Evolutionary conservation across 2,329 filamentous ascomycete genomes (phyloP).

Genomic region (Phyllosticta citriasiana): DNA sequence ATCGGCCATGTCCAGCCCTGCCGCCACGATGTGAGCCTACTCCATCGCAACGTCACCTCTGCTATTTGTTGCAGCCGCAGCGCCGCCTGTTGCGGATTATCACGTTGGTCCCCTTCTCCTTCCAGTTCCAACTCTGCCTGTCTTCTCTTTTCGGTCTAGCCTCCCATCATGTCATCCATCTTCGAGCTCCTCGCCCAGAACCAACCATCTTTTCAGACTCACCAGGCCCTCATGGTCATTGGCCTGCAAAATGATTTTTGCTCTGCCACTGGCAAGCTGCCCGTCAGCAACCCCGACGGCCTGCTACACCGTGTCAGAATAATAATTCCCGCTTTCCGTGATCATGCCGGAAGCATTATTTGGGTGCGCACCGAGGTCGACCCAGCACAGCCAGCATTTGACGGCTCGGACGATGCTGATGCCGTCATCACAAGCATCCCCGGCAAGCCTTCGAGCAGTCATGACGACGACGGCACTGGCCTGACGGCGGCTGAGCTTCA

Average conservation of each 20-base stretch:
- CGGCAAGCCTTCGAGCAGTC: constrained; percentile 21
- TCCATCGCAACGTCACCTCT: neutral
- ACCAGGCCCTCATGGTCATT: constrained; percentile 66
- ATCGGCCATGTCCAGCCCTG: neutral
- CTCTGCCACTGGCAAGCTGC: constrained; percentile 54
- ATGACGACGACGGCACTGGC: constrained; percentile 19
- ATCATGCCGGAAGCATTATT: constrained; percentile 57
- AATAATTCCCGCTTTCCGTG: constrained; percentile 64
- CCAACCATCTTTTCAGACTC: constrained; percentile 44
- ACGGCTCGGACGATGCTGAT: constrained; percentile 39
- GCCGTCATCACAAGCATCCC: constrained; percentile 33
- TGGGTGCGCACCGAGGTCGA: constrained; percentile 76
- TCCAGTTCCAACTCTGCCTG: neutral
- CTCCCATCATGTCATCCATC: constrained; percentile 28
- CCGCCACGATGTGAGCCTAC: neutral
- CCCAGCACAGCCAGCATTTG: constrained; percentile 44
- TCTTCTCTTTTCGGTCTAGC: neutral
- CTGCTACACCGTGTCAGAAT: constrained; percentile 58
- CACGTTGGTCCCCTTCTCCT: neutral
- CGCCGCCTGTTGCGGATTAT: neutral
- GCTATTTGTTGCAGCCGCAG: constrained; percentile 1
- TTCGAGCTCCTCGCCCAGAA: constrained; percentile 36
- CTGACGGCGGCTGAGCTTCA: constrained; percentile 11
- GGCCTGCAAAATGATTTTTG: constrained; percentile 91
- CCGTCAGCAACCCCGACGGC: constrained; percentile 51